A percentile compares a stretch with the other conserved stretches of the same genome.
phyloP scores from a whole-genome alignment of 2,329 filamentous ascomycete genomes.

The Hypoxylon sp. region DNA sequence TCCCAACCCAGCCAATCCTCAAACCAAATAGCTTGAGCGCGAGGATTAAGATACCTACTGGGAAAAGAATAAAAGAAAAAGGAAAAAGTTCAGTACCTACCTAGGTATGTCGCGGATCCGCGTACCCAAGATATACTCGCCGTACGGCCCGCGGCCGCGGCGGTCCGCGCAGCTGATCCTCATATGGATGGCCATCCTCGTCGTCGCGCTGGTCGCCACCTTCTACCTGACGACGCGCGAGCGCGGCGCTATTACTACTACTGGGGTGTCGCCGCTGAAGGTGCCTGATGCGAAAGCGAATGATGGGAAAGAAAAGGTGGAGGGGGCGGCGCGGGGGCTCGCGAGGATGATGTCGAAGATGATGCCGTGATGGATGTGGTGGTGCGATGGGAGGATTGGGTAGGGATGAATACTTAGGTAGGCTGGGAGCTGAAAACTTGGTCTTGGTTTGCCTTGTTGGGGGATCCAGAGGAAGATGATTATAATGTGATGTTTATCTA shows the following conservation, averaged over 20 bases:
- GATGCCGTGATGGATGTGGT: slow-evolving; percentile 31
- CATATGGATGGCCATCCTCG: slow-evolving; percentile 46
- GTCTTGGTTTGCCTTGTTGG: too few species aligned
- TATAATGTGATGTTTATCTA: too few species aligned
- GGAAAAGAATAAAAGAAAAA: background rate
- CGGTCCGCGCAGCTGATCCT: slow-evolving; percentile 46
- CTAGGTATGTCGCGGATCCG: slow-evolving; percentile 26
- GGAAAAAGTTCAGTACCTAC: background rate
- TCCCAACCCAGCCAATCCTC: too few species aligned
- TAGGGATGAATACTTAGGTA: too few species aligned
- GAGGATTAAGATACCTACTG: too few species aligned
- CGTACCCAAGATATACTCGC: slow-evolving; percentile 45
- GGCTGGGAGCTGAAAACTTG: too few species aligned
- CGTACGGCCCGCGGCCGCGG: slow-evolving; percentile 48
- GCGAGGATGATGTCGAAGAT: slow-evolving; percentile 18
- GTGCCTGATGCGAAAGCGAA: background rate
- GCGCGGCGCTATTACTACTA: slow-evolving; percentile 32
- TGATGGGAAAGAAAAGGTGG: background rate
- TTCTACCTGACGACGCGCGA: slow-evolving; percentile 47
- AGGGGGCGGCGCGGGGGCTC: background rate
- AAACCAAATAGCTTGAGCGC: too few species aligned
- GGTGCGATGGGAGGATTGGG: background rate
- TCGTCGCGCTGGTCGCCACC: slow-evolving; percentile 43
- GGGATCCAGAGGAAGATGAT: too few species aligned
- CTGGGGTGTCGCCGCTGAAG: slow-evolving; percentile 37